Conservation (phyloP, 2,329 filamentous ascomycete species). For the Phialophora verrucosa region DNA sequence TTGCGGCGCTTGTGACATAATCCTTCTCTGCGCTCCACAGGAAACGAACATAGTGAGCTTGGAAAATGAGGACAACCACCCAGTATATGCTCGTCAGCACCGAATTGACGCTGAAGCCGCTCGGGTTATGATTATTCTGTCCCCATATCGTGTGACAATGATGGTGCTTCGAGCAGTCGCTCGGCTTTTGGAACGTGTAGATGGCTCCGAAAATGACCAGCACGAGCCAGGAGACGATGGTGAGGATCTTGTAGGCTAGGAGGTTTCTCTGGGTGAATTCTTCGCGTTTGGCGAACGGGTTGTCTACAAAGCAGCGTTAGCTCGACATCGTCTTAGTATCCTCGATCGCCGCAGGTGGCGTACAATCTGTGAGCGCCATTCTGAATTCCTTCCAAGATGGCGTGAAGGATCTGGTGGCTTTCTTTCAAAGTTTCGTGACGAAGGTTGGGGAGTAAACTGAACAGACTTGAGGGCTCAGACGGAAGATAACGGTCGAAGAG, state of each 20-base stretch:
- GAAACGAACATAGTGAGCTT: constrained; percentile 75
- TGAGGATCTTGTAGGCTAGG: constrained; percentile 75
- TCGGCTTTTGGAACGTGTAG: constrained; percentile 70
- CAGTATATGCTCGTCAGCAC: constrained; percentile 74
- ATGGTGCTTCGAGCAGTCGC: constrained; percentile 62
- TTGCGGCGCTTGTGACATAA: constrained; percentile 71
- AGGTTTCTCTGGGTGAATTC: constrained; percentile 67
- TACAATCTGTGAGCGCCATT: constrained; percentile 34
- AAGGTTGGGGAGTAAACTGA: not conserved
- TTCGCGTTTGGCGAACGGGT: constrained; percentile 76
- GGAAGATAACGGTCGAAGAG: not conserved
- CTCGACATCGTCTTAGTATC: not conserved
- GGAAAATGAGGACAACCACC: constrained; percentile 58
- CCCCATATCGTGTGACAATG: constrained; percentile 73
- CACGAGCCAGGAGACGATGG: constrained; percentile 74
- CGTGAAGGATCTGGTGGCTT: not conserved
- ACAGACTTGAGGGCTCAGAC: not conserved
- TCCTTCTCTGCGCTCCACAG: constrained; percentile 72
- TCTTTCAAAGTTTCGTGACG: not conserved
- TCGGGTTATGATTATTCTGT: constrained; percentile 69
- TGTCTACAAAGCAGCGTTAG: constrained; percentile 58
- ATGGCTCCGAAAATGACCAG: constrained; percentile 74
- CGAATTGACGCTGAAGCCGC: constrained; percentile 76
- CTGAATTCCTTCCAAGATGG: not conserved
- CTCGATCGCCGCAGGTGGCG: not conserved